A percentile compares a stretch with the other conserved stretches of the same genome.
phyloP scores from a whole-genome alignment of 1,284 basidiomycete genomes.

The Cutaneotrichosporon sp. region DNA sequence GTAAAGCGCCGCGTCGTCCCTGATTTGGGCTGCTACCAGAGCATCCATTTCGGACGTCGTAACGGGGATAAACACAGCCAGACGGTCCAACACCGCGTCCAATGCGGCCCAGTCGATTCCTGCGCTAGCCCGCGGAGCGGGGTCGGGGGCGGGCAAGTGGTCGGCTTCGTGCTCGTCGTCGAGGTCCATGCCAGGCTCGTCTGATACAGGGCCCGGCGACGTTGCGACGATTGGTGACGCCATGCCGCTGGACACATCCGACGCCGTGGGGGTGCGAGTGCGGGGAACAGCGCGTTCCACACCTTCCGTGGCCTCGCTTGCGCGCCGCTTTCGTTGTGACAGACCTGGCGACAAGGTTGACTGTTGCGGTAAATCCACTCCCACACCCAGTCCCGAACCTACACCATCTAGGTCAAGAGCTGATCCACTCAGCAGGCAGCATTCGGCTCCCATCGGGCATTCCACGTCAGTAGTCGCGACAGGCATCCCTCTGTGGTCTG shows the following conservation, averaged over 20 bases:
- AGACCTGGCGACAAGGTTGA: not conserved
- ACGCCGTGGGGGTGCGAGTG: not conserved
- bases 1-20: not conserved
- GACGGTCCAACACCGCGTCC: not conserved
- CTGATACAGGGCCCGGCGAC: not conserved
- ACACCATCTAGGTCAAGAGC: too few species aligned
- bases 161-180: not conserved
- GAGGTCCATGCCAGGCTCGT: too few species aligned
- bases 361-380: not conserved
- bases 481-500: too few species aligned
- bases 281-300: not conserved
- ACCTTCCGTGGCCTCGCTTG: not conserved
- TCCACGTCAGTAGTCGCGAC: not conserved
- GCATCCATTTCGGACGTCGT: conserved; percentile 1
- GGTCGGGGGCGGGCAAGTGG: not conserved
- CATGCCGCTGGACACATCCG: not conserved
- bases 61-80: conserved; percentile 1
- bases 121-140: not conserved
- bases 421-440: too few species aligned
- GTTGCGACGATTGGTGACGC: not conserved
- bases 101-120: not conserved
- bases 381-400: too few species aligned
- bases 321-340: not conserved
- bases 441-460: not conserved
- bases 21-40: conserved; percentile 1